A percentile compares a stretch with the other conserved stretches of the same genome.
These are phyloP conservation scores for Mortierella alpina DNA, from an alignment of 192 early-diverging fungal genomes.

Conservation along the genomic window DNA sequence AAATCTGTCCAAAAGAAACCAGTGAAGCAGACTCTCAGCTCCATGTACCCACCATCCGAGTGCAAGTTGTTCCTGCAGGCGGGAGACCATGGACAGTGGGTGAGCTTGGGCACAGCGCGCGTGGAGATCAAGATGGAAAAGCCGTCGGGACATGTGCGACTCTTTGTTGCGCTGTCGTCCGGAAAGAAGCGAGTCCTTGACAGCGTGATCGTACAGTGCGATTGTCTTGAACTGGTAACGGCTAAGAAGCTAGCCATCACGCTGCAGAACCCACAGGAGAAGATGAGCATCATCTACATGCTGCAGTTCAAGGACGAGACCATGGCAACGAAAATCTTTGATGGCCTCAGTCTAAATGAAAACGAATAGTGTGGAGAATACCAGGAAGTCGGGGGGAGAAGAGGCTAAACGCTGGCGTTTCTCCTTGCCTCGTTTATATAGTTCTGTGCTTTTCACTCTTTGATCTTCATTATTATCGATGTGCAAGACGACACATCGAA, in stretches of 20 bases:
- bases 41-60: conserved; percentile 54
- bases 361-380: conserved; percentile 14
- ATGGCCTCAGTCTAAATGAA: conserved; percentile 54
- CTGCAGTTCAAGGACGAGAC: conserved; percentile 66
- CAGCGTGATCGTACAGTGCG: conserved; percentile 59
- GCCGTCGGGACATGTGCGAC: conserved; percentile 58
- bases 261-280: conserved; percentile 55
- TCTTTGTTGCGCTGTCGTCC: conserved; percentile 60
- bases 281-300: conserved; percentile 64
- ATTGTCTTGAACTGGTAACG: conserved; percentile 58
- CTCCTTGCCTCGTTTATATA: no score
- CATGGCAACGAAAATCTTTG: conserved; percentile 58
- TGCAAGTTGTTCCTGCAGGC: conserved; percentile 60
- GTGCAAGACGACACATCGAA: no score
- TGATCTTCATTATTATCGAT: no score
- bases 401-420: neutral
- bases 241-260: conserved; percentile 61
- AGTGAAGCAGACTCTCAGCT: conserved; percentile 40
- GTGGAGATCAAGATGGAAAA: conserved; percentile 63
- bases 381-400: neutral
- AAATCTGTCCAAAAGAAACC: conserved; percentile 15
- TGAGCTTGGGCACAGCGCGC: conserved; percentile 53
- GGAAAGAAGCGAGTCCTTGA: conserved; percentile 56
- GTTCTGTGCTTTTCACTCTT: no score
- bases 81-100: conserved; percentile 65